Base-by-base conservation (phyloP, 2,329 filamentous ascomycete genomes). In the Cryphonectria carpinicola region DNA sequence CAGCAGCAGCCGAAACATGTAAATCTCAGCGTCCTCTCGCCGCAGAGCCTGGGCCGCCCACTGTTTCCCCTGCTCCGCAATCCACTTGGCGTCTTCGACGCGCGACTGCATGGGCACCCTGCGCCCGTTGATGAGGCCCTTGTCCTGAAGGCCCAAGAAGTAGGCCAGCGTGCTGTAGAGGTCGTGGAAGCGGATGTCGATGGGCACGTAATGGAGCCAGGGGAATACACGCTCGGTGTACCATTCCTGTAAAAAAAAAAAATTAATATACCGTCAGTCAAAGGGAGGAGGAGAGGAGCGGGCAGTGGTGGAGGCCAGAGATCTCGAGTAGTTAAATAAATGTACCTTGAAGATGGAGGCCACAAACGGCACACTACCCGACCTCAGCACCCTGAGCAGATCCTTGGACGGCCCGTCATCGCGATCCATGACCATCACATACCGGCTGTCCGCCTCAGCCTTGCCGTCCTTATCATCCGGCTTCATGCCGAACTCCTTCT, bases 171-270 rank as follows among this genome's bases (percentile, higher is more conserved):
- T 93, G 73, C 88, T 89, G 83, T 92, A 93, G 56, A 96, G 81
- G 1, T 88, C 92, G 72, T 94, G 92, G 28, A 92, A 88, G 3
- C 93, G 86, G 1, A 91, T 74, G 77, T 96, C 93, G 22, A 95
- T 81, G 11, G 93, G 93, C 1, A 95, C 90, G 75, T 94, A 96
- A 78, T 97, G 93, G 61, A 90, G 82, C 93, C 93, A 97, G 0
- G 93, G 88, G 70, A 85, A 87, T 22, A 96, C 80, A 7, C 93
- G 88, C 65, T 90, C 89, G 71, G 93, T 91, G 79, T 91, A 93
- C 93, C 93, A 97, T 77, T 93, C 89, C 35, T 72, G 32, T n/a
- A n/a, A n/a, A n/a, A n/a, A n/a, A n/a, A n/a, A 11, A 11, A 35
- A 25, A 17, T 8, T 5, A 1, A 17, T 11, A 49, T 32, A 19